These are phyloP conservation scores for Hyparrhenia diplandra DNA, from an alignment of 176 grass and related monocot genomes.

Conservation along the genomic window DNA sequence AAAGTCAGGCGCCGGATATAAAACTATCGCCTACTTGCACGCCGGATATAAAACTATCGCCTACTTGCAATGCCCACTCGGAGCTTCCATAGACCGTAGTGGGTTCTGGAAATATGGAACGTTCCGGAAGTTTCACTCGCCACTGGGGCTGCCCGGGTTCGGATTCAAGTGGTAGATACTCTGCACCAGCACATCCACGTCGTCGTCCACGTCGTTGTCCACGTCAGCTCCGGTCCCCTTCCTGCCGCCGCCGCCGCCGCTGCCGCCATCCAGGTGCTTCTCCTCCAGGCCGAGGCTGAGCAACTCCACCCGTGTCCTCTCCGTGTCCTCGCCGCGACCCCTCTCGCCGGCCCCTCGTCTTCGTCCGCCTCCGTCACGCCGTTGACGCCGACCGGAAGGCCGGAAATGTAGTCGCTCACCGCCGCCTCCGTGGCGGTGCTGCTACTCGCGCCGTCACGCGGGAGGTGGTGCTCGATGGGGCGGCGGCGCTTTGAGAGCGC, in stretches of 20 bases:
- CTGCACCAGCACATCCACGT: constrained; percentile 62
- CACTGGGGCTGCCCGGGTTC: neutral
- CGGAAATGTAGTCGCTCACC: neutral
- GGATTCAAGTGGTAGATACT: constrained; percentile 59
- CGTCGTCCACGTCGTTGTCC: constrained; percentile 38
- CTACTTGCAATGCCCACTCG: neutral
- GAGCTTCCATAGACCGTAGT: neutral
- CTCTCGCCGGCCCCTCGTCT: neutral
- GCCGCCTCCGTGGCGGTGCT: neutral
- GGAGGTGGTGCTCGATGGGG: constrained; percentile 55
- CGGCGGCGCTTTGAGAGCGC: constrained; percentile 76
- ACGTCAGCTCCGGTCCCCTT: constrained; percentile 18
- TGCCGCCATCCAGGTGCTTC: neutral
- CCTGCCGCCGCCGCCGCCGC: neutral
- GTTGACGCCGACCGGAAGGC: neutral
- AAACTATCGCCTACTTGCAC: neutral
- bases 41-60: no score
- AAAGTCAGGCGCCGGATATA: neutral
- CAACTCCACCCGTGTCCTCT: constrained; percentile 83
- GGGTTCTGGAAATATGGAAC: neutral
- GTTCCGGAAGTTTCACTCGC: constrained; percentile 26
- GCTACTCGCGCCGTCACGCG: constrained; percentile 18
- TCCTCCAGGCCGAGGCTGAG: constrained; percentile 43
- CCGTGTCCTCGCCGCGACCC: constrained; percentile 29
- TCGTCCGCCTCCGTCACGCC: neutral